These are phyloP conservation scores for Drechslera avenae DNA, from an alignment of 2,329 filamentous ascomycete species.

Conservation along the genomic window DNA sequence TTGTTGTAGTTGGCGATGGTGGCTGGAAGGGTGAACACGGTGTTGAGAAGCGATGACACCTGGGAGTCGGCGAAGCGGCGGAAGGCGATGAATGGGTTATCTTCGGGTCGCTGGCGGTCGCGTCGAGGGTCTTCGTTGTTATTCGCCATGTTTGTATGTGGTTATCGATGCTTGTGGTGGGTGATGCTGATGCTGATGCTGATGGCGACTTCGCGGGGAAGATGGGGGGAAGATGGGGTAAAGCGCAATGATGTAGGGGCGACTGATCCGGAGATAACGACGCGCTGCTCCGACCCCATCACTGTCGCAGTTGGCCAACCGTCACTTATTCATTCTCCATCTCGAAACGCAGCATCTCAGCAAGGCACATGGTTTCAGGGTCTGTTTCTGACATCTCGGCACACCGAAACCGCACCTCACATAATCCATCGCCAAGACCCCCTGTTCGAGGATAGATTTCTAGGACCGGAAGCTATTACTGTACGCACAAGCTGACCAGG, in stretches of 20 bases:
- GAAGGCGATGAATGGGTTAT: slow-evolving; percentile 65
- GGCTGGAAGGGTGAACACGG: slow-evolving; percentile 52
- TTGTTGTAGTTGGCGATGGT: slow-evolving; percentile 41
- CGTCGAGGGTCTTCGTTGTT: slow-evolving; percentile 26
- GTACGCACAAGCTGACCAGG: too few species aligned
- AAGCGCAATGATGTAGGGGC: slow-evolving; percentile 14
- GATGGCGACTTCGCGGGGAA: not conserved
- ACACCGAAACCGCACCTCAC: not conserved
- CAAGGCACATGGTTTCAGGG: not conserved
- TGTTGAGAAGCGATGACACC: slow-evolving; percentile 60
- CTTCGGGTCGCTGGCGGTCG: slow-evolving; percentile 25
- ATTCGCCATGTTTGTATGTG: slow-evolving; percentile 27
- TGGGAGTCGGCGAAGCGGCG: slow-evolving; percentile 66
- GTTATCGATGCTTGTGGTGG: slow-evolving; percentile 6
- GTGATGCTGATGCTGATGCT: not conserved
- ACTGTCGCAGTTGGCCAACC: slow-evolving; percentile 8
- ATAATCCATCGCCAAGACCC: too few species aligned
- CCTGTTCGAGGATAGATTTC: too few species aligned
- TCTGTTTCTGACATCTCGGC: not conserved
- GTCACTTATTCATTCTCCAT: not conserved
- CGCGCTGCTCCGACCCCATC: slow-evolving; percentile 13
- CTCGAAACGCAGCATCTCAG: slow-evolving; percentile 7
- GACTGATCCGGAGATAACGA: slow-evolving; percentile 15
- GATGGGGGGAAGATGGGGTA: slow-evolving; percentile 11
- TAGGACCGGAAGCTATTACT: too few species aligned